Evolutionary conservation across 2,329 filamentous ascomycete genomes (phyloP), one percentile per base, ranked within the genome.

Genomic region (Aspergillus alliaceus): DNA sequence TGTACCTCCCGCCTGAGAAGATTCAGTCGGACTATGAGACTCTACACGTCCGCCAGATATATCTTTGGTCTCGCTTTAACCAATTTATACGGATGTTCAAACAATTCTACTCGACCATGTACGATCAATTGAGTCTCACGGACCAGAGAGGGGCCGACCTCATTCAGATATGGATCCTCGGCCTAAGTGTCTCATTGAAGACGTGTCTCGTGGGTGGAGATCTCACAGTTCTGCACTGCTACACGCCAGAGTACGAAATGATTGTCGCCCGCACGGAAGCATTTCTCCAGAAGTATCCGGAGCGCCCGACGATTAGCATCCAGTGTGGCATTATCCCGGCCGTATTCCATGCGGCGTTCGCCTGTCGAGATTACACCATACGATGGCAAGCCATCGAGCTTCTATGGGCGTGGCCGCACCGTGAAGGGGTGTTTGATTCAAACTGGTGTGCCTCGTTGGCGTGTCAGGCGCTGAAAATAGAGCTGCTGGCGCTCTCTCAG

Each of bases 371-470:
- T 22, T 47, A 39, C 12, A 27, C 9, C 2, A 3, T 47, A 1
- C 49, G 49, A 5, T 53, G 54, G 49, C 32, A 46, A 14, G 54
- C 54, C 3, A 4, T 56, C 1, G 15, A 56, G 12, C n/a, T 47
- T 2, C 49, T 56, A 1, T 37, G 49, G 2, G 8, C 32, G 2
- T 56, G 49, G 54, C 54, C 54, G 12, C 54, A 56, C 25, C 40
- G 42, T 1, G 49, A 56, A 18, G 54, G 49, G 3, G 7, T 32
- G 3, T 56, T 53, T 4, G 24, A 56, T 7, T 56, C 54, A 4
- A 39, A 39, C 8, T 37, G n/a, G n/a, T 12, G 34, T 2, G 49
- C 24, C 14, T 27, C 40, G 1, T 39, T 56, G 4, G 22, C 27
- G n/a, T 27, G 7, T 6, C 44, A 29, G 25, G 15, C 25, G 6